Evolutionary conservation across 768 basidiomycete genomes (phyloP).

Genomic region (Suillus placidus): DNA sequence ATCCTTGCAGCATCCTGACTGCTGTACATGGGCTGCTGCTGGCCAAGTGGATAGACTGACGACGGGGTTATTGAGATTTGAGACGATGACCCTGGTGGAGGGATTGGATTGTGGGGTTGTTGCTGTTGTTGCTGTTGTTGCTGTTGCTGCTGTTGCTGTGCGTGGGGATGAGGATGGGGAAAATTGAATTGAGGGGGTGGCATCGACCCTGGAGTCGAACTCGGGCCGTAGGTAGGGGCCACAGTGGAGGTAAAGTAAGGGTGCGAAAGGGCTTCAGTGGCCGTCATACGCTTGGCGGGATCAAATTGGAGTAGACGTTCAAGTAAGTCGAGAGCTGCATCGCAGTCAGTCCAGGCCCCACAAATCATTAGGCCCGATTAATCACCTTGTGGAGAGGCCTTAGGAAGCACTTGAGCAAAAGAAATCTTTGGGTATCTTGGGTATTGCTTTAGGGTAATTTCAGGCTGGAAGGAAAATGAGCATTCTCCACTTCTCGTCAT

Average conservation of each 20-base stretch:
- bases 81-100: slow-evolving; percentile 29
- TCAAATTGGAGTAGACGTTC: slow-evolving; percentile 97
- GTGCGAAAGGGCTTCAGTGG: slow-evolving; percentile 88
- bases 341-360: slow-evolving; percentile 9
- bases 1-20: slow-evolving; percentile 37
- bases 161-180: slow-evolving; percentile 61
- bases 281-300: slow-evolving; percentile 87
- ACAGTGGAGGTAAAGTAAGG: slow-evolving; percentile 79
- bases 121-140: slow-evolving; percentile 43
- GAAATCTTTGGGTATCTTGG: slow-evolving; percentile 86
- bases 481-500: slow-evolving; percentile 5
- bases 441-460: slow-evolving; percentile 81
- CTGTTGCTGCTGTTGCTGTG: slow-evolving; percentile 50
- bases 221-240: slow-evolving; percentile 35
- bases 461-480: slow-evolving; percentile 56
- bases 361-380: not conserved
- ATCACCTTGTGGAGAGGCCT: slow-evolving; percentile 81
- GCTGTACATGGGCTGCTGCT: slow-evolving; percentile 36
- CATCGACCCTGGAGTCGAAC: slow-evolving; percentile 55
- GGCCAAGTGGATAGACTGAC: slow-evolving; percentile 31
- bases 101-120: slow-evolving; percentile 40
- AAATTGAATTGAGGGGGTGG: slow-evolving; percentile 70
- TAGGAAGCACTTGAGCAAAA: slow-evolving; percentile 79
- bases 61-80: not conserved
- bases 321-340: slow-evolving; percentile 82